Evolutionary conservation across 106 monocot species (phyloP).

Genomic region (Posidonia australis): DNA sequence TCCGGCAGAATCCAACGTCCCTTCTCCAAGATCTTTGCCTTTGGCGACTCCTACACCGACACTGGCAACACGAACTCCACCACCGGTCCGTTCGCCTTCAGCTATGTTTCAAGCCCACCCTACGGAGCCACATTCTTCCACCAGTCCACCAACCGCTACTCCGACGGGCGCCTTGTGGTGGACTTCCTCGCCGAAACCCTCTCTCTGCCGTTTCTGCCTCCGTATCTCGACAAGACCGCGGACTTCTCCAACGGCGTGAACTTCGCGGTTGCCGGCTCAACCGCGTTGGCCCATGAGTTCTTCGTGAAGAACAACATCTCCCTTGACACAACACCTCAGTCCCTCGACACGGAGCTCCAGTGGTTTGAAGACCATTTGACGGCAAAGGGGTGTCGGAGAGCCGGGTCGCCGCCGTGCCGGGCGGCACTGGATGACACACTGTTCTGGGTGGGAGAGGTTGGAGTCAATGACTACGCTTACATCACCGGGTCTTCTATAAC

Average conservation of each 20-base stretch:
- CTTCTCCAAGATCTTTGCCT: constrained; percentile 76
- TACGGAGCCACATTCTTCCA: constrained; percentile 87
- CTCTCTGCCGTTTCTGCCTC: constrained; percentile 62
- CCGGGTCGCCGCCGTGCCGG: constrained; percentile 9
- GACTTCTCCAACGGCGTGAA: constrained; percentile 55
- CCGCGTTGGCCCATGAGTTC: constrained; percentile 55
- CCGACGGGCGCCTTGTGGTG: constrained; percentile 78
- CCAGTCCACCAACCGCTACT: constrained; percentile 77
- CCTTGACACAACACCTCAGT: constrained; percentile 52
- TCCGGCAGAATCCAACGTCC: too few species aligned
- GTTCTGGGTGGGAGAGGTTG: constrained; percentile 95
- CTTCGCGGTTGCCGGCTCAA: constrained; percentile 85
- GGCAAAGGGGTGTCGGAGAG: constrained; percentile 9
- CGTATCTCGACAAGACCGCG: constrained; percentile 32
- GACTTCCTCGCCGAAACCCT: constrained; percentile 66
- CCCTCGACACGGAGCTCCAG: constrained; percentile 44
- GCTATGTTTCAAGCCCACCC: constrained; percentile 60
- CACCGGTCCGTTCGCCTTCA: constrained; percentile 49
- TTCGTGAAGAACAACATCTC: constrained; percentile 56
- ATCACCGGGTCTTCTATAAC: constrained; percentile 30
- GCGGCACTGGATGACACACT: constrained; percentile 31
- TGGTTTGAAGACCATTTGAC: constrained; percentile 54
- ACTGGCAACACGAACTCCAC: constrained; percentile 74
- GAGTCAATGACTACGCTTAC: constrained; percentile 80
- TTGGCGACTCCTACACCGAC: constrained; percentile 89